Base-by-base conservation (phyloP, 2,329 filamentous ascomycete species). In the Nigrospora oryzae region DNA sequence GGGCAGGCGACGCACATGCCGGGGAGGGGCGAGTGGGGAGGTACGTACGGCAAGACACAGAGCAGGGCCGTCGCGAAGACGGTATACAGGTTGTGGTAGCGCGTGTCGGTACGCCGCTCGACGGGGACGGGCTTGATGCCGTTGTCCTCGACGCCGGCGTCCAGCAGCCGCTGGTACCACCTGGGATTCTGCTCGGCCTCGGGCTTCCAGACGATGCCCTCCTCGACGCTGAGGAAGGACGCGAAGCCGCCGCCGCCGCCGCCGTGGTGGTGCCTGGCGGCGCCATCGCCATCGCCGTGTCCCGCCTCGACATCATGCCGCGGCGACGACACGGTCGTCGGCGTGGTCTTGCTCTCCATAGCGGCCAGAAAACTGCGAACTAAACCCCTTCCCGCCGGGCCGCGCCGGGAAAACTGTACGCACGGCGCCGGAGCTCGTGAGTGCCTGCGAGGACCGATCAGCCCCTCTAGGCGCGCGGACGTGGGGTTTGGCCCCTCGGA, bases 31-130 rank as follows among this genome's bases (percentile, higher is more conserved):
- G 17, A 7, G 12, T 7, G 30, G 11, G 16, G 30, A 31, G 34
- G 23, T 14, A 14, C 75, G 60, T 56, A 81, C 77, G 78, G 77
- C 31, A 82, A 55, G 8, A 79, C 65, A 53, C 74, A 79, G 37
- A 75, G 64, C 45, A 77, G 69, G 47, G 77, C 70, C 16, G 74
- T 77, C 54, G 80, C 78, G 67, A 79, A 81, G 19, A 81, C 64
- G 4, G 76, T 79, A 54, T 82, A 81, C 38, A 82, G 65, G 48
- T 77, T 75, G 58, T 67, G 67, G 51, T 75, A 75, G 33, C 68
- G 64, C 10, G 65, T 77, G 49, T 75, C 68, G 1, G 69, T 79
- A 36, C 78, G 66, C 48, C 75, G 63, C 44, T 77, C 70, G 17
- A 70, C 49, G 1, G 76, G 73, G 17, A 83, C 74, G 1, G 79